phyloP scores from a whole-genome alignment of 345 rosid species.

The Pseudoturritis turrita region DNA sequence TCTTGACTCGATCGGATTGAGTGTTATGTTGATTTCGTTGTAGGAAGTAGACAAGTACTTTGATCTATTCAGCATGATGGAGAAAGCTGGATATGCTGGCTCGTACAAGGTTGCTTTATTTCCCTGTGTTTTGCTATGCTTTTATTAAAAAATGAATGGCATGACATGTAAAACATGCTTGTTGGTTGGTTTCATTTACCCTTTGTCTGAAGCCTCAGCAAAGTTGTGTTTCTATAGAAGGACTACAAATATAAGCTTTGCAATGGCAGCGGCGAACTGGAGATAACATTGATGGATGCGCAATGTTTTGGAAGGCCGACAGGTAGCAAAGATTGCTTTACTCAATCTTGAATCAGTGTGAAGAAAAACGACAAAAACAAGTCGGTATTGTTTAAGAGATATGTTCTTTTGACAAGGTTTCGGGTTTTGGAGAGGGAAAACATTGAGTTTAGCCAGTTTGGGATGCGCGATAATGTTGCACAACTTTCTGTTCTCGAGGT shows the following conservation, averaged over 20 bases:
- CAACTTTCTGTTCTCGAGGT: conserved; percentile 80
- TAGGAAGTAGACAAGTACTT: conserved; percentile 83
- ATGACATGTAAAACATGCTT: conserved; percentile 8
- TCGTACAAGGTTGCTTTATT: conserved; percentile 55
- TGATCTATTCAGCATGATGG: conserved; percentile 46
- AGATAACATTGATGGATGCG: conserved; percentile 74
- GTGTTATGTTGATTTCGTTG: not conserved
- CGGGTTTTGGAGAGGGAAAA: conserved; percentile 56
- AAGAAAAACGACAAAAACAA: not conserved
- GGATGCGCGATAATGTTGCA: conserved; percentile 75
- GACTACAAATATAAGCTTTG: conserved; percentile 23
- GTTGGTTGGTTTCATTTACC: not conserved
- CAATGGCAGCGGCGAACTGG: conserved; percentile 78
- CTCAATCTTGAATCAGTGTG: not conserved
- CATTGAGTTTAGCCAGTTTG: conserved; percentile 59
- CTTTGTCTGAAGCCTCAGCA: conserved; percentile 21
- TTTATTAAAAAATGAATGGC: not conserved
- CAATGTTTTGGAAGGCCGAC: conserved; percentile 69
- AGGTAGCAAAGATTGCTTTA: conserved; percentile 36
- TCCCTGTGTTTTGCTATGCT: not conserved
- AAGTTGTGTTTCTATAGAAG: conserved; percentile 22
- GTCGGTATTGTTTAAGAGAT: not conserved
- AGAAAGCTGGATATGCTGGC: conserved; percentile 68
- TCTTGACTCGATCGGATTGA: not conserved
- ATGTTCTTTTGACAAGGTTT: conserved; percentile 38